phyloP scores from a whole-genome alignment of 2,329 filamentous ascomycete species.

The Sordariomycetes sp. region DNA sequence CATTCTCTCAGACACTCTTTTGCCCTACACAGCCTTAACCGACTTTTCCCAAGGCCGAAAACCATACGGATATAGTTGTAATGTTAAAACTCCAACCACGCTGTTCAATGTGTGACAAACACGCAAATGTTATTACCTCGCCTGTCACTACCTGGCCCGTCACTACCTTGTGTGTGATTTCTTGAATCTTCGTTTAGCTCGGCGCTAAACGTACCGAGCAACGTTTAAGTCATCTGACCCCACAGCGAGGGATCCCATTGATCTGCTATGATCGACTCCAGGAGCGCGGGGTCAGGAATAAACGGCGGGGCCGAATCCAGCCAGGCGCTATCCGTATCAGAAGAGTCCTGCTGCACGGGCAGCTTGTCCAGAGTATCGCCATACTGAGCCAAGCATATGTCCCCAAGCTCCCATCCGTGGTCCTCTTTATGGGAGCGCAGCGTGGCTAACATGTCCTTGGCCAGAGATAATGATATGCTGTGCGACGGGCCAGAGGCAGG shows the following conservation, averaged over 20 bases:
- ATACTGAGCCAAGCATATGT: not conserved
- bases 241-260: not conserved
- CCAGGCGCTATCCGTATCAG: not conserved
- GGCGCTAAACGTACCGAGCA: not conserved
- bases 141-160: too few species aligned
- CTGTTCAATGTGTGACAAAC: too few species aligned
- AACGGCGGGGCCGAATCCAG: not conserved
- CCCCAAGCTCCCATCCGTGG: not conserved
- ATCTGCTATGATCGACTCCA: not conserved
- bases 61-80: too few species aligned
- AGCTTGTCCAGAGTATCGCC: not conserved
- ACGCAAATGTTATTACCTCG: too few species aligned
- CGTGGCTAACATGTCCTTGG: not conserved
- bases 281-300: not conserved
- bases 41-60: too few species aligned
- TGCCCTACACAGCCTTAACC: too few species aligned
- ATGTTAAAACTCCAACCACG: too few species aligned
- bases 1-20: too few species aligned
- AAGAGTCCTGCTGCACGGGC: not conserved
- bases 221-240: not conserved
- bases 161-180: too few species aligned
- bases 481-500: not conserved
- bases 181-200: too few species aligned
- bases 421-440: not conserved
- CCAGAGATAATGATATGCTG: not conserved